These are phyloP conservation scores for Xylariaceae sp. DNA, from an alignment of 2,329 filamentous ascomycete species.

Conservation along the genomic window DNA sequence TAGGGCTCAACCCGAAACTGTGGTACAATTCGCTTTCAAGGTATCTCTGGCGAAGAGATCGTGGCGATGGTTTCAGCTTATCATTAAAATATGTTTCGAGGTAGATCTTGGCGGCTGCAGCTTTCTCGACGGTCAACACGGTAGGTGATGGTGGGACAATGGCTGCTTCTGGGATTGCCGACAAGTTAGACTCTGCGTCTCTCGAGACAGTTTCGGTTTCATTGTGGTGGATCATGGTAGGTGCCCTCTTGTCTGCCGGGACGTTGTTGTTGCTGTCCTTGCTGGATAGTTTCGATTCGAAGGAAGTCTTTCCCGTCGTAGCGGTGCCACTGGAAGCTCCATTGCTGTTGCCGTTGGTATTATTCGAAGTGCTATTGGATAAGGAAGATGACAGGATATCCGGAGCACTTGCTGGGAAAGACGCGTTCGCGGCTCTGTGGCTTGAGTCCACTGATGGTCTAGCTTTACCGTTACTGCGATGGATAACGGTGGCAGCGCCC, in stretches of 20 bases:
- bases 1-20: conserved; percentile 46
- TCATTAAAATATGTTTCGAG: conserved; percentile 81
- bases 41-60: conserved; percentile 57
- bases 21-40: conserved; percentile 62
- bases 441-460: conserved; percentile 35
- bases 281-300: conserved; percentile 39
- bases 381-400: conserved; percentile 17
- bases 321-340: conserved; percentile 29
- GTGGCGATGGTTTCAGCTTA: conserved; percentile 56
- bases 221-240: conserved; percentile 26
- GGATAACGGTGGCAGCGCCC: conserved; percentile 40
- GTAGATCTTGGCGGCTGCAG: conserved; percentile 77
- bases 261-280: conserved; percentile 20
- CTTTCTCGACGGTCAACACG: conserved; percentile 66
- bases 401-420: conserved; percentile 20
- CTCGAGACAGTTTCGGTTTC: conserved; percentile 17
- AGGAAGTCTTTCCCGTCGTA: conserved; percentile 35
- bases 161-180: conserved; percentile 33
- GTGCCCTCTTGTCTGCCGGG: conserved; percentile 27
- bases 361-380: conserved; percentile 20
- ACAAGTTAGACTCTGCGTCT: conserved; percentile 26
- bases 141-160: conserved; percentile 30
- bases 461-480: conserved; percentile 35
- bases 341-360: conserved; percentile 23
- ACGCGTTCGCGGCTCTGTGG: conserved; percentile 28